Conservation (phyloP, 768 basidiomycete genomes). For the Mycena metata region DNA sequence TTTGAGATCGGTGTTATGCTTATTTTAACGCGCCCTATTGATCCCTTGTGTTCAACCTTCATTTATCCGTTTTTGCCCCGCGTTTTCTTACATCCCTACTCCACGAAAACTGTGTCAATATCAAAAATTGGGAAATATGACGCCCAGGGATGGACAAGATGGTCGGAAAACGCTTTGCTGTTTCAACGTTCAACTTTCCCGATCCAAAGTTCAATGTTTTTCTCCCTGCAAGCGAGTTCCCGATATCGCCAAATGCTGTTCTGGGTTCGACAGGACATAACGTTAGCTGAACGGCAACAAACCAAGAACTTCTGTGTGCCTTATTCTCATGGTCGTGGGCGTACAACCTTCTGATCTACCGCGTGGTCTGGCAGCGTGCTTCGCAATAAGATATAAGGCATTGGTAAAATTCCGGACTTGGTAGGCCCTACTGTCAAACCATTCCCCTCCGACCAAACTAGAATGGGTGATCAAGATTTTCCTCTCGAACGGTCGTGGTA, state of each 20-base stretch:
- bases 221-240: conserved; percentile 7
- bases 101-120: background rate
- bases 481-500: conserved; percentile 8
- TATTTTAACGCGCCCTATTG: conserved; percentile 2
- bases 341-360: conserved; percentile 19
- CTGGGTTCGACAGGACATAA: background rate
- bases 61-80: conserved; percentile 1
- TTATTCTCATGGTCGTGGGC: conserved; percentile 18
- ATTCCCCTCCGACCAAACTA: background rate
- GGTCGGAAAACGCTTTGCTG: background rate
- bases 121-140: background rate
- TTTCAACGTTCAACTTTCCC: background rate
- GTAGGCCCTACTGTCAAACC: background rate
- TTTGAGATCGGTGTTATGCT: conserved; percentile 2
- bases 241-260: conserved; percentile 27
- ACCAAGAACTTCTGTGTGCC: conserved; percentile 21
- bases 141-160: no score
- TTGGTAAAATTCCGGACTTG: background rate
- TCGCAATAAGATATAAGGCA: conserved; percentile 18
- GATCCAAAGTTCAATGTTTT: background rate
- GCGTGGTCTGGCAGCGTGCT: conserved; percentile 15
- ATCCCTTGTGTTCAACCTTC: conserved; percentile 11
- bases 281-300: conserved; percentile 22
- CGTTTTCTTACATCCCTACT: background rate
- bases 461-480: conserved; percentile 29